phyloP scores from a whole-genome alignment of 1,284 basidiomycete species.

The Boletus subluridellus region DNA sequence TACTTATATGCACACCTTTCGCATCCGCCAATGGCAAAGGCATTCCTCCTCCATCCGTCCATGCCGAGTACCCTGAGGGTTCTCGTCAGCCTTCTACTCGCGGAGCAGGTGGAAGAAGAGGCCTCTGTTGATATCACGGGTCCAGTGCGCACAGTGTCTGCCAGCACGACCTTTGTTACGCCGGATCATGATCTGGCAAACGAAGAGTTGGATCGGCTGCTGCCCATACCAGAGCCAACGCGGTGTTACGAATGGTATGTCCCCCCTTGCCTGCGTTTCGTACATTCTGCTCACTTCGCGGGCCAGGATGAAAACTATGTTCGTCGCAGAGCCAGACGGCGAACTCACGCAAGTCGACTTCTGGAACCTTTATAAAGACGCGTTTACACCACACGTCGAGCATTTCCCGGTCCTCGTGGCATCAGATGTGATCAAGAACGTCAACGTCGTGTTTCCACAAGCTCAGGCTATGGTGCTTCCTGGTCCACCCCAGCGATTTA shows the following conservation, averaged over 20 bases:
- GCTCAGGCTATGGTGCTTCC: constrained; percentile 81
- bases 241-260: constrained; percentile 75
- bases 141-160: constrained; percentile 53
- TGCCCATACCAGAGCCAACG: constrained; percentile 63
- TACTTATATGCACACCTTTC: constrained; percentile 76
- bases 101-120: constrained; percentile 66
- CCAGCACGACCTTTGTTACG: constrained; percentile 40
- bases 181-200: constrained; percentile 60
- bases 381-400: constrained; percentile 55
- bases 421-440: constrained; percentile 85
- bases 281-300: constrained; percentile 6
- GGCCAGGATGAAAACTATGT: constrained; percentile 78
- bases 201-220: constrained; percentile 61
- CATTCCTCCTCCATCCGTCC: constrained; percentile 64
- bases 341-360: constrained; percentile 88
- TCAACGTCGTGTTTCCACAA: constrained; percentile 71
- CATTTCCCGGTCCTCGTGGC: constrained; percentile 64
- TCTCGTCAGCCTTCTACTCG: constrained; percentile 61
- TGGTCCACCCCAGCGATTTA: constrained; percentile 65
- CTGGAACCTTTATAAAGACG: constrained; percentile 83
- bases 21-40: constrained; percentile 69
- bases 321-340: constrained; percentile 61
- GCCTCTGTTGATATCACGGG: constrained; percentile 60
- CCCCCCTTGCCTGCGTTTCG: not conserved
- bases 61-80: constrained; percentile 66